Evolutionary conservation across 495 filamentous ascomycete species (phyloP), one percentile per base, ranked within the genome.

Genomic region (Xylona heveae): DNA sequence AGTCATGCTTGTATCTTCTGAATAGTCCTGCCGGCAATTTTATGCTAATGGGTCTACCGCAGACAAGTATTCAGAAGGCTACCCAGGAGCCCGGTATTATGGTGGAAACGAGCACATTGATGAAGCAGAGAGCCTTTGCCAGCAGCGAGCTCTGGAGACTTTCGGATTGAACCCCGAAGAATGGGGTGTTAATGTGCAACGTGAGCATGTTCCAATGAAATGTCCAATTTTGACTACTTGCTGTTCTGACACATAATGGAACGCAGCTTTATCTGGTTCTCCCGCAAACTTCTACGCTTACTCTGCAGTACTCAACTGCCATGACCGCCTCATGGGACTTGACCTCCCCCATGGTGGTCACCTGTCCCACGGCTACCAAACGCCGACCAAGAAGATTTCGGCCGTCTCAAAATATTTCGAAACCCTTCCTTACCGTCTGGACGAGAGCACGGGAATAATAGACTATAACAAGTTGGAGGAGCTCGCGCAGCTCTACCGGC

Each of bases 41-140:
- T 13, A 28, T 24, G 3, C 18, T 30, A 33, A 26, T 30, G 12
- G 27, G 14, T 16, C 7, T 9, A 19, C 16, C 14, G n/a, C 48
- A 85, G 80, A 97, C 47, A 97, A 97, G 52, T 97, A 97, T 59
- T 95, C 90, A 5, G 88, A 97, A 53, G 88, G 88, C 24, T 97
- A 97, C 43, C 88, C 88, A 29, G 90, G 88, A 30, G 90, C 85
- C 26, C 57, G 88, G 48, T 97, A 97, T 54, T 97, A 97, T 48
- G 88, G 88, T 24, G 88, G 88, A 41, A 97, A 97, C 45, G 80
- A 93, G 51, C 73, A 75, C 51, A 95, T 95, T 45, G 88, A 97
- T 44, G 67, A 81, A 42, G 70, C 82, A 1, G 88, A 97, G 56
- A 58, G 72, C 28, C 53, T 95, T 31, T 95, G 90, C 45, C 88